These are phyloP conservation scores for Syzygium syzygioides DNA, from an alignment of 441 rosid species.

Conservation along the genomic window DNA sequence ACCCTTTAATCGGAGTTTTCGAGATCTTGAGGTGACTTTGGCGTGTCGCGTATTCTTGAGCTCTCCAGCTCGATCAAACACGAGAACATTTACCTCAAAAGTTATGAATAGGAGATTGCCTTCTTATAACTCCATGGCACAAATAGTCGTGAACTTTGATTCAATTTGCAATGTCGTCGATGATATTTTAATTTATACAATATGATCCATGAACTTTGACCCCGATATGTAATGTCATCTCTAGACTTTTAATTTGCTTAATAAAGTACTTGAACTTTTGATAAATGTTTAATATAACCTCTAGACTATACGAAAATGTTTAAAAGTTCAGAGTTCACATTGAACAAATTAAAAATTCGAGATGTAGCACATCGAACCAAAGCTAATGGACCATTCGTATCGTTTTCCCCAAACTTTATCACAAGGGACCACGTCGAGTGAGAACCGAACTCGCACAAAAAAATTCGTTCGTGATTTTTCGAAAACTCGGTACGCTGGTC, in stretches of 20 bases:
- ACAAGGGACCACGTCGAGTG: fast-evolving
- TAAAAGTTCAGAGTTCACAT: fast-evolving
- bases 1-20: not conserved
- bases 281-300: not conserved
- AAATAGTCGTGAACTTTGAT: not conserved
- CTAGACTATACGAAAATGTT: not conserved
- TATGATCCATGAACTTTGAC: fast-evolving
- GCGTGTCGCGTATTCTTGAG: not conserved
- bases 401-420: not conserved
- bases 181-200: not conserved
- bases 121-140: fast-evolving
- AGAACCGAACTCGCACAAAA: fast-evolving
- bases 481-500: no score
- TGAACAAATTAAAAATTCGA: not conserved
- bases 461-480: no score
- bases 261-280: fast-evolving
- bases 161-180: fast-evolving
- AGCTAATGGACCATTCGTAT: fast-evolving
- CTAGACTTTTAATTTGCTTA: not conserved
- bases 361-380: fast-evolving
- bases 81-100: not conserved
- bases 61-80: not conserved
- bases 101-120: not conserved
- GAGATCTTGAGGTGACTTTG: not conserved
- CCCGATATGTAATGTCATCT: fast-evolving